These are phyloP conservation scores for Salix caprea DNA, from an alignment of 345 rosid species.

Conservation along the genomic window DNA sequence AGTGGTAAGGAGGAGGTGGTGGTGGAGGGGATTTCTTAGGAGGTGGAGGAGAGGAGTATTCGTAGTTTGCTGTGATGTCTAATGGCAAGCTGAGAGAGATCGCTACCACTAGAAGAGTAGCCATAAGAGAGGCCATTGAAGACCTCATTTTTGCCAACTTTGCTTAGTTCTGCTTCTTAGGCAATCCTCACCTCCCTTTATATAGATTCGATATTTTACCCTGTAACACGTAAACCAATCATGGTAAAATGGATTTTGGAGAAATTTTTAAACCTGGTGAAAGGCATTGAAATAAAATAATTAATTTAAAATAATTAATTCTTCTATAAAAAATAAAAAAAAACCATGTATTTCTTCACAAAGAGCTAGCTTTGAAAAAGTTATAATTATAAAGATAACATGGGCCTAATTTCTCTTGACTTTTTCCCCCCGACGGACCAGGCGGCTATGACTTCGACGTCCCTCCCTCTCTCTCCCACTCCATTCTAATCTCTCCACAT, in stretches of 20 bases:
- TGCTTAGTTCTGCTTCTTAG: slow-evolving; percentile 26
- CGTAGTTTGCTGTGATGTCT: slow-evolving; percentile 37
- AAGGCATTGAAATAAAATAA: neutral
- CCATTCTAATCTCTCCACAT: neutral
- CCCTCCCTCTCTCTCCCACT: neutral
- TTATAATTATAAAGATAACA: neutral
- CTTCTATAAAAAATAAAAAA: too few species aligned
- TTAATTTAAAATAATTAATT: neutral
- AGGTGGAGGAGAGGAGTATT: slow-evolving; percentile 39
- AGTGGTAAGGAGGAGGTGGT: slow-evolving; percentile 29
- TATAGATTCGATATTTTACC: slow-evolving; percentile 43
- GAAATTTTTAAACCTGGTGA: neutral
- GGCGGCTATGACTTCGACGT: neutral
- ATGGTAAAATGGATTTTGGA: slow-evolving; percentile 10
- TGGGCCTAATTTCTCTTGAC: neutral
- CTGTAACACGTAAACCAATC: neutral
- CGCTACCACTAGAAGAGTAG: slow-evolving; percentile 40
- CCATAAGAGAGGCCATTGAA: slow-evolving; percentile 44
- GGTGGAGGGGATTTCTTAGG: slow-evolving; percentile 18
- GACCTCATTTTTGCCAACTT: slow-evolving; percentile 37
- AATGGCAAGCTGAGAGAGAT: slow-evolving; percentile 44
- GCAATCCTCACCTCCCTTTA: slow-evolving; percentile 35
- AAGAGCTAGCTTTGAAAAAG: neutral
- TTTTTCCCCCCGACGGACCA: neutral
- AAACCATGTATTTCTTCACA: too few species aligned